Evolutionary conservation across 108 stramenopile genomes (phyloP).

Genomic region (Poteriospumella lacustris): DNA sequence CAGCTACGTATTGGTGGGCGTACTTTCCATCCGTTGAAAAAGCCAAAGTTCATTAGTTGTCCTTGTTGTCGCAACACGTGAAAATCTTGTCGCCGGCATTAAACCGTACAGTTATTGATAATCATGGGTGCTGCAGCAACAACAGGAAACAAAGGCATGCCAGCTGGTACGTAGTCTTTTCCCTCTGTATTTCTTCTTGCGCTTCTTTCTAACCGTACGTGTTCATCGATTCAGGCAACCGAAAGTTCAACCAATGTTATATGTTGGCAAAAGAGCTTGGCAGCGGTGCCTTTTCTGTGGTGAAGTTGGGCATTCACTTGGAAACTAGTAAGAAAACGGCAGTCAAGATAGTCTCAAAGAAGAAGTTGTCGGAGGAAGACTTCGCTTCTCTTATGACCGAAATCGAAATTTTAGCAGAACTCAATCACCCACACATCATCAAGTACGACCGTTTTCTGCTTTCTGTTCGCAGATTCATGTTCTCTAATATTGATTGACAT

Average conservation of each 20-base stretch:
- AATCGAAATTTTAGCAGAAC: constrained; percentile 5
- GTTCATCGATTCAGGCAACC: background rate
- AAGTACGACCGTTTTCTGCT: background rate
- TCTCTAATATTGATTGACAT: background rate
- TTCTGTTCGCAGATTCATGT: background rate
- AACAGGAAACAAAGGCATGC: no score
- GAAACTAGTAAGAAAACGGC: constrained; percentile 17
- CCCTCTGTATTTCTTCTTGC: no score
- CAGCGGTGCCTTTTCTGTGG: constrained; percentile 29
- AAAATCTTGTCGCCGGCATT: no score
- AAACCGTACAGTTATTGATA: no score
- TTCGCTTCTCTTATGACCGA: background rate
- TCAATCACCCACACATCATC: constrained; percentile 25
- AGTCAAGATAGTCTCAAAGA: constrained; percentile 30
- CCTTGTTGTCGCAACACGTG: no score
- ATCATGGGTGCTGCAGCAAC: no score
- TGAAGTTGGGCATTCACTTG: constrained; percentile 3
- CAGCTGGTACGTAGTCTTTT: no score
- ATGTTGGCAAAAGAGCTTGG: constrained; percentile 13
- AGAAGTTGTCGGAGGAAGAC: constrained; percentile 31
- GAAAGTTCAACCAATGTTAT: constrained; percentile 26
- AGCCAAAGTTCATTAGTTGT: no score
- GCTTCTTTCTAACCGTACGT: background rate
- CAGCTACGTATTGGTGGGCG: no score
- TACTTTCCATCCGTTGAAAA: no score